Evolutionary conservation across 768 basidiomycete species (phyloP), one percentile per base, ranked within the genome.

Genomic region (Fibroporia radiculosa): DNA sequence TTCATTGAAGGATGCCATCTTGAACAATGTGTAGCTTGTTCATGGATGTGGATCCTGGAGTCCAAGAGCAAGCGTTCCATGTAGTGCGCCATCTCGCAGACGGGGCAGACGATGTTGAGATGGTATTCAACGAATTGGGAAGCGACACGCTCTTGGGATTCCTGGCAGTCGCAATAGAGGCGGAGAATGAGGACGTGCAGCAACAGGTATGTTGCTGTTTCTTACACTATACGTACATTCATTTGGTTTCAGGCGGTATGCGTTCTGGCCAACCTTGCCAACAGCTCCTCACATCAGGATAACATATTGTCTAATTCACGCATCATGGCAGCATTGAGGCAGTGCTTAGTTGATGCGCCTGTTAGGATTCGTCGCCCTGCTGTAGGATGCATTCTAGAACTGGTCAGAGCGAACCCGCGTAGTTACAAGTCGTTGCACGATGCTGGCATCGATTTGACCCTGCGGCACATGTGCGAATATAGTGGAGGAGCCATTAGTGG

Each of bases 31-130:
- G 4, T 52, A 85, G 85, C 27, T 63, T 83, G 16, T 62, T 83
- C 0, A 58, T 66, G 4, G 77, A 86, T 47, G 40, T 70, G 0
- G 75, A 82, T 43, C 52, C 61, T 1, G 72, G 68, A 6, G 62
- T 86, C 2, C 78, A 79, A 54, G 88, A 90, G 54, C 88, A 91
- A 56, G 81, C 78, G 0, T 71, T 83, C 51, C 75, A 74, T 46
- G 70, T 87, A 20, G 51, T 84, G 11, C 72, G 78, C 6, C 87
- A 91, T 56, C 59, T 89, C 2, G 74, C 82, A 0, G 79, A 82
- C 45, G 68, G 77, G 48, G 76, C 80, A 47, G 70, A 74, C 4
- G 81, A 83, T n/a, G 72, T 84, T 12, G 68, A 73, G 14, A 64
- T 84, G 49, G 62, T 86, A 14, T 77, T 82, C 48, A 56, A 63